A percentile compares a stretch with the other conserved stretches of the same genome.
Evolutionary conservation across 208 protist genomes (phyloP).

Genomic region (Leishmania arabica): DNA sequence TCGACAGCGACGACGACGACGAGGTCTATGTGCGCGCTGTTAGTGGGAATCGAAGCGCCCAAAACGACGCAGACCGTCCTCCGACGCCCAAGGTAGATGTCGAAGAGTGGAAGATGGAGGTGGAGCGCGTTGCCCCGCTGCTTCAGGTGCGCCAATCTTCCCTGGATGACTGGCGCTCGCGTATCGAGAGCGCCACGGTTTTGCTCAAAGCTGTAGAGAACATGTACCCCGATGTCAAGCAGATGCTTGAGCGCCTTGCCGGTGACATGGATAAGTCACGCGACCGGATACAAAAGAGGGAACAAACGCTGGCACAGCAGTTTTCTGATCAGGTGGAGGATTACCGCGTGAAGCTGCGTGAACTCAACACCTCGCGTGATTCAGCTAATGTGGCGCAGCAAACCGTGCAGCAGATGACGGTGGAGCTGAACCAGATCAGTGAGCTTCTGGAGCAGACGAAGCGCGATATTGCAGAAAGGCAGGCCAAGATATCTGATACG

Average conservation of each 20-base stretch:
- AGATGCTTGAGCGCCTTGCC: constrained; percentile 76
- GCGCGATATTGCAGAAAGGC: constrained; percentile 82
- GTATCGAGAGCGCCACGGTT: constrained; percentile 77
- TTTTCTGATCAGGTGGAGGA: constrained; percentile 90
- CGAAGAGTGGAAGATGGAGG: constrained; percentile 90
- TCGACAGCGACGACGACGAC: constrained; percentile 89
- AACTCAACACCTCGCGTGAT: constrained; percentile 83
- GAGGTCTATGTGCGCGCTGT: constrained; percentile 73
- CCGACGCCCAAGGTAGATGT: constrained; percentile 56
- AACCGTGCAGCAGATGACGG: constrained; percentile 86
- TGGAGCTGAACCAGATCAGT: constrained; percentile 89
- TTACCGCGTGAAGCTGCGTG: constrained; percentile 87
- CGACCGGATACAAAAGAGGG: constrained; percentile 90
- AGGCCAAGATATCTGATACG: constrained; percentile 88
- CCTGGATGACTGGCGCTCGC: constrained; percentile 84
- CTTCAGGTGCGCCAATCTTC: constrained; percentile 66
- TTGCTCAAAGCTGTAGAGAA: constrained; percentile 88
- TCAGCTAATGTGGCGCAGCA: constrained; percentile 76
- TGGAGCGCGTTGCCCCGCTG: constrained; percentile 85
- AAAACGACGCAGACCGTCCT: constrained; percentile 22
- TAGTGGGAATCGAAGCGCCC: constrained; percentile 13
- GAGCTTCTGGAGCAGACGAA: constrained; percentile 87
- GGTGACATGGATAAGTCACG: constrained; percentile 88
- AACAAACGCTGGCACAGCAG: constrained; percentile 89
- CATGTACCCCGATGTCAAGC: constrained; percentile 90